Evolutionary conservation across 169 alveolate species (phyloP).

Genomic region (Eimeria necatrix): DNA sequence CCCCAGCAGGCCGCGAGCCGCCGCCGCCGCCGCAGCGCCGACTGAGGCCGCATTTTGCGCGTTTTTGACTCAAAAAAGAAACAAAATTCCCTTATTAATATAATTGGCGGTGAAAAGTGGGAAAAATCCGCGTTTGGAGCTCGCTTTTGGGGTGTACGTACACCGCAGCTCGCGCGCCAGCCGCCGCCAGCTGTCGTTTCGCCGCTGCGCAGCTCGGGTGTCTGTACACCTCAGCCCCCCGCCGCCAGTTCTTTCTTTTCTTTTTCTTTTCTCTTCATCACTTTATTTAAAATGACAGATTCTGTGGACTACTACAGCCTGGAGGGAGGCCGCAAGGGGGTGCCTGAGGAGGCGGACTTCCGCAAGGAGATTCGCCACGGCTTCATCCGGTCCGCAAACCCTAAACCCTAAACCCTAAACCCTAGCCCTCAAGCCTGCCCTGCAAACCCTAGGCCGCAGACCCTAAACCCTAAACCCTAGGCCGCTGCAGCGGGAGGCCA

Average conservation of each 20-base stretch:
- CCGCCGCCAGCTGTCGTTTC: not conserved
- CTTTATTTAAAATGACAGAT: slow-evolving; percentile 7
- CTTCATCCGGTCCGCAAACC: slow-evolving; percentile 50
- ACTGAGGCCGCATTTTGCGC: not conserved
- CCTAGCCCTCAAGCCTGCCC: too few species aligned
- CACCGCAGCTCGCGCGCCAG: slow-evolving; percentile 17
- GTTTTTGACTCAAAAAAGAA: not conserved
- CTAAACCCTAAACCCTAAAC: not conserved
- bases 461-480: too few species aligned
- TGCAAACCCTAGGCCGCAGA: too few species aligned
- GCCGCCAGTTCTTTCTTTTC: too few species aligned
- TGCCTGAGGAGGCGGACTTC: slow-evolving; percentile 59
- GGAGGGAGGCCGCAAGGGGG: slow-evolving; percentile 57
- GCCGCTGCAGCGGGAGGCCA: too few species aligned
- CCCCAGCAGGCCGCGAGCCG: not conserved
- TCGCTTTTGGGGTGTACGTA: slow-evolving; percentile 11
- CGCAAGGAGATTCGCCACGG: slow-evolving; percentile 78
- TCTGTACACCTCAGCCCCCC: not conserved
- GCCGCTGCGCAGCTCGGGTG: not conserved
- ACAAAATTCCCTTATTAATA: not conserved
- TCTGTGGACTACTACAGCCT: slow-evolving; percentile 53
- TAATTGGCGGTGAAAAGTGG: not conserved
- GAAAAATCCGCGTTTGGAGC: not conserved
- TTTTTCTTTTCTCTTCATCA: not conserved
- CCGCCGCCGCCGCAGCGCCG: not conserved